Evolutionary conservation across 805 yeast species (phyloP), one percentile per base, ranked within the genome.

Genomic region (Saccharomycopsis sp.): DNA sequence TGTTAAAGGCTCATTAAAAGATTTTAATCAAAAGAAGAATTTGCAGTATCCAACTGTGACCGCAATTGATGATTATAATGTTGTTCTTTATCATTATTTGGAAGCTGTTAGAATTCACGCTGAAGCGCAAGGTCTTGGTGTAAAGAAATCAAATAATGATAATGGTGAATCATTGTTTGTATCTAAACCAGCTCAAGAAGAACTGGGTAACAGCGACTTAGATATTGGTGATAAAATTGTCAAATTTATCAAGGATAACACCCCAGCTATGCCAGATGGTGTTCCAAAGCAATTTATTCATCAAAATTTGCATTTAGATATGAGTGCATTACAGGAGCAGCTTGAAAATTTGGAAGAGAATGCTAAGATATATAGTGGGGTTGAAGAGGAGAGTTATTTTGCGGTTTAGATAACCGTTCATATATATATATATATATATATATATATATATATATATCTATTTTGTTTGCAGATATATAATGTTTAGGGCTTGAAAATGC

Each of bases 311-410:
- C 69, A 67, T 41, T 47, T 81, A 6, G 55, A 72, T 29, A 71
- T 66, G 43, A 75, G 70, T 20, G 72, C 69, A 24, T 81, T 74
- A 17, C 64, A 65, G 50, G 61, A 65, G 22, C 67, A 68, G 51
- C 76, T 85, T 55, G 67, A 67, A 27, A 66, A 67, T 19, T 67
- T 84, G 54, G 71, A 76, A 9, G 88, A 82, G 36, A 79, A 72
- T 46, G 94, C 89, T 29, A 77, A 70, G 53, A 69, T 82, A 38
- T 84, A 81, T 58, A 71, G 74, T 39, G 86, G 88, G 11, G 74
- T 75, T 50, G 87, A 82, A 55, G 90, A 83, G 48, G 70, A 71
- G 44, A 69, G 76, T 22, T 81, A 61, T 56, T 67, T 80, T 54
- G 76, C 80, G 43, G 71, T 77, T 48, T 74, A 9, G n/a, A n/a